Conservation (phyloP, 176 grass and related monocot genomes). For the Oryza brachyantha region DNA sequence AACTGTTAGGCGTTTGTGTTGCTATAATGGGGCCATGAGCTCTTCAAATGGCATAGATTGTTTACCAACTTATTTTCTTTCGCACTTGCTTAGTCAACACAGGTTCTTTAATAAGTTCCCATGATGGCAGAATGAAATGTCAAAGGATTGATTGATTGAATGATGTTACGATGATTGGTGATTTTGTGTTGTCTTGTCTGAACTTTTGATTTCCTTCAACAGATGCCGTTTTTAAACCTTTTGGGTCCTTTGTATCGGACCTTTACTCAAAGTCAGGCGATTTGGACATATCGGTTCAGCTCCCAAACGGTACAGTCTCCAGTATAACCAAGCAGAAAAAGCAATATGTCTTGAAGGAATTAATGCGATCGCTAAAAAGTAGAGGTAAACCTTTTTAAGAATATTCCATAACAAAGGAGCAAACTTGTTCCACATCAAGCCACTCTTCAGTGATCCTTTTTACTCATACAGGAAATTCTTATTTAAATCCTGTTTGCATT, state of each 20-base stretch:
- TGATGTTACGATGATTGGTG: neutral
- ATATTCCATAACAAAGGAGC: neutral
- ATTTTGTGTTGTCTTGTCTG: constrained; percentile 19
- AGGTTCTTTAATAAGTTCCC: constrained; percentile 10
- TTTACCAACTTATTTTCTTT: neutral
- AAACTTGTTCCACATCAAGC: neutral
- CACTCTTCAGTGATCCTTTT: neutral
- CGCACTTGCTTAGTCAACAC: constrained; percentile 7
- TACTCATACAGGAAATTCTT: neutral
- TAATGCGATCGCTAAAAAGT: constrained; percentile 54
- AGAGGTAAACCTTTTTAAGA: constrained; percentile 44
- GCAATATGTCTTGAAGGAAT: constrained; percentile 47
- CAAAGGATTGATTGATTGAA: neutral
- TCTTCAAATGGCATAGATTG: neutral
- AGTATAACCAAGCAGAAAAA: constrained; percentile 49
- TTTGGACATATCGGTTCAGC: constrained; percentile 82
- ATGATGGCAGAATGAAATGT: constrained; percentile 2
- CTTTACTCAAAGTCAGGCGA: constrained; percentile 93
- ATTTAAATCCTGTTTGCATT: constrained; percentile 27
- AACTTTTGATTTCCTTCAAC: constrained; percentile 32
- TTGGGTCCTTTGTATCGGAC: constrained; percentile 93
- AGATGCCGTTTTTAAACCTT: constrained; percentile 68
- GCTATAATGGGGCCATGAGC: neutral
- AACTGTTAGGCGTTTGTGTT: neutral
- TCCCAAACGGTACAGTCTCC: constrained; percentile 5